Conservation (phyloP, 176 grass and related monocot genomes). For the Phragmites australis region DNA sequence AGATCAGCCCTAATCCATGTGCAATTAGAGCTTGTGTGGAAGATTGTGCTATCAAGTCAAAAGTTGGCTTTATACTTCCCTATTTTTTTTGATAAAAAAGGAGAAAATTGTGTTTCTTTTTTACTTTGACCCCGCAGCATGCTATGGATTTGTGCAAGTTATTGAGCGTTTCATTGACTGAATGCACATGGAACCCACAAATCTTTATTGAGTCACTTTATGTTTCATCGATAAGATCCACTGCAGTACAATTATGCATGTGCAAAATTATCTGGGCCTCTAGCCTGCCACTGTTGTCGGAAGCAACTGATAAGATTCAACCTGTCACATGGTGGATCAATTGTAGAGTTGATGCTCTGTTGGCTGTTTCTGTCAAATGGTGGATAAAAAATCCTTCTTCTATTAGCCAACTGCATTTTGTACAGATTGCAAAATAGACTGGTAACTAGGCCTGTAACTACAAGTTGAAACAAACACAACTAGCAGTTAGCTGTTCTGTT, state of each 20-base stretch:
- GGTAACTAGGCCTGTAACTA: constrained; percentile 31
- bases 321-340: constrained; percentile 55
- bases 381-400: constrained; percentile 41
- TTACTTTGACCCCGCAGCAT: background rate
- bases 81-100: background rate
- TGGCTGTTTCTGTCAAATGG: constrained; percentile 37
- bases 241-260: constrained; percentile 55
- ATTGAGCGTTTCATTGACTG: constrained; percentile 41
- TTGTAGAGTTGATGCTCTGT: constrained; percentile 41
- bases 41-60: constrained; percentile 39
- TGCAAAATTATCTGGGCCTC: constrained; percentile 51
- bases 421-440: constrained; percentile 38
- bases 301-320: constrained; percentile 42
- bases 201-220: constrained; percentile 51
- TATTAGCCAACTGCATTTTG: constrained; percentile 40
- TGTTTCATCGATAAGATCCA: constrained; percentile 60
- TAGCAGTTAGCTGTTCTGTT: constrained; percentile 25
- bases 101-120: constrained; percentile 5
- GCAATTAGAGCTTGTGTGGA: constrained; percentile 11
- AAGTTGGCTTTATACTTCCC: constrained; percentile 17
- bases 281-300: constrained; percentile 50
- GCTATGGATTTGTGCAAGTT: constrained; percentile 26
- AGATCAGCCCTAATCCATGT: constrained; percentile 34
- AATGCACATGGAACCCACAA: constrained; percentile 51
- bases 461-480: constrained; percentile 32